These are phyloP conservation scores for Curvularia spicifera DNA, from an alignment of 2,329 filamentous ascomycete species.

Conservation along the genomic window DNA sequence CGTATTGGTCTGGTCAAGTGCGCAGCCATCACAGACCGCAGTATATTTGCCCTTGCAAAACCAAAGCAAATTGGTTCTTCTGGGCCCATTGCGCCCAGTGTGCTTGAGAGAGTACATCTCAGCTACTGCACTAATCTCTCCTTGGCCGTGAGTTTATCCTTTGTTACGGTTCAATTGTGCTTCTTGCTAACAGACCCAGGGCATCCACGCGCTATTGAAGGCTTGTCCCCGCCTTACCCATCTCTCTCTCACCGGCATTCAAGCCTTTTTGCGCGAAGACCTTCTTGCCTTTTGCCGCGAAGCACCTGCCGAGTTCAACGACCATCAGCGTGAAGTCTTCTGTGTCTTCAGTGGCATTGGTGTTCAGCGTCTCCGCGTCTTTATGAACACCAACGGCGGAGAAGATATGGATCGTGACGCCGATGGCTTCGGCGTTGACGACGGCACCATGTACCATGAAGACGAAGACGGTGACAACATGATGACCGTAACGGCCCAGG, in stretches of 20 bases:
- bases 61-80: slow-evolving; percentile 63
- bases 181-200: slow-evolving; percentile 59
- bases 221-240: slow-evolving; percentile 92
- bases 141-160: slow-evolving; percentile 66
- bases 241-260: slow-evolving; percentile 90
- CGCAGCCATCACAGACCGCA: slow-evolving; percentile 84
- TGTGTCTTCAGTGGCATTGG: slow-evolving; percentile 95
- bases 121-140: slow-evolving; percentile 92
- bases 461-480: slow-evolving; percentile 46
- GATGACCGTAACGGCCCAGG: slow-evolving; percentile 45
- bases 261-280: slow-evolving; percentile 85
- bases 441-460: slow-evolving; percentile 42
- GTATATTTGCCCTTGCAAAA: slow-evolving; percentile 82
- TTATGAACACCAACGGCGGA: slow-evolving; percentile 66
- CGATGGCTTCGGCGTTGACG: slow-evolving; percentile 28
- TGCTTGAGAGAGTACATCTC: slow-evolving; percentile 89
- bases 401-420: slow-evolving; percentile 24
- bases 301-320: slow-evolving; percentile 91
- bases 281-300: slow-evolving; percentile 84
- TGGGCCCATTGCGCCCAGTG: slow-evolving; percentile 66
- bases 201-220: slow-evolving; percentile 87
- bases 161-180: not conserved
- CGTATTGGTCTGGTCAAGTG: slow-evolving; percentile 96
- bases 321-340: slow-evolving; percentile 93
- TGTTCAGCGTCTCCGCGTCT: slow-evolving; percentile 76